These are phyloP conservation scores for Sanghuangporus sanghuang DNA, from an alignment of 1,284 basidiomycete species.

Conservation along the genomic window DNA sequence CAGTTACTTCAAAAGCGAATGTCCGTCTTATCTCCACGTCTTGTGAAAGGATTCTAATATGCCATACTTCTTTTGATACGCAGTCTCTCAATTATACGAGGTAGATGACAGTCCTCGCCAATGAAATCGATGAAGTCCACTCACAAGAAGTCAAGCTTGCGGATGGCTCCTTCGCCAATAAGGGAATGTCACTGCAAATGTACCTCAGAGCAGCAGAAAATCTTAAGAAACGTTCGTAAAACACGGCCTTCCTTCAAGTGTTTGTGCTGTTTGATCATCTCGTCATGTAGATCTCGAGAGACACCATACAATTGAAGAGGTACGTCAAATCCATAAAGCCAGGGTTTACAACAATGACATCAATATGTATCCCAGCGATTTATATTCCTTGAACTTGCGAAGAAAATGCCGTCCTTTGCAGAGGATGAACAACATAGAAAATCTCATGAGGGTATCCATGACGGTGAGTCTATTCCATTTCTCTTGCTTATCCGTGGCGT, in stretches of 20 bases:
- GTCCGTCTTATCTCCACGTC: constrained; percentile 1
- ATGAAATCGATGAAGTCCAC: neutral
- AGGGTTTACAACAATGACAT: neutral
- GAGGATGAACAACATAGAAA: constrained; percentile 48
- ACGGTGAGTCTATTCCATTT: constrained; percentile 36
- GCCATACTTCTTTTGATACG: neutral
- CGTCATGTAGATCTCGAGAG: constrained; percentile 44
- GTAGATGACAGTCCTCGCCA: constrained; percentile 17
- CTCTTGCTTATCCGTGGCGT: neutral
- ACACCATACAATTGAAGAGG: constrained; percentile 65
- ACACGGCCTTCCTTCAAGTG: neutral
- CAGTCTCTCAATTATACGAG: constrained; percentile 35
- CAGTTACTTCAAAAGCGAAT: constrained; percentile 15
- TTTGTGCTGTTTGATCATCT: no score
- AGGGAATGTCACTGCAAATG: constrained; percentile 37
- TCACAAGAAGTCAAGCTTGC: constrained; percentile 31
- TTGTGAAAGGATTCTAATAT: neutral
- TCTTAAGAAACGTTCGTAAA: constrained; percentile 39
- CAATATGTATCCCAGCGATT: constrained; percentile 26
- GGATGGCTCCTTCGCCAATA: constrained; percentile 44
- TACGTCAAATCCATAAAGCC: neutral
- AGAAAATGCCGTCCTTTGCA: constrained; percentile 57
- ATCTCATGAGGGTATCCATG: constrained; percentile 63
- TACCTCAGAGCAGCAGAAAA: constrained; percentile 42
- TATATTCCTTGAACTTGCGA: constrained; percentile 61